A percentile compares a stretch with the other conserved stretches of the same genome.
Conservation (phyloP, 2,329 filamentous ascomycete genomes). For the Peltaster fructicola region DNA sequence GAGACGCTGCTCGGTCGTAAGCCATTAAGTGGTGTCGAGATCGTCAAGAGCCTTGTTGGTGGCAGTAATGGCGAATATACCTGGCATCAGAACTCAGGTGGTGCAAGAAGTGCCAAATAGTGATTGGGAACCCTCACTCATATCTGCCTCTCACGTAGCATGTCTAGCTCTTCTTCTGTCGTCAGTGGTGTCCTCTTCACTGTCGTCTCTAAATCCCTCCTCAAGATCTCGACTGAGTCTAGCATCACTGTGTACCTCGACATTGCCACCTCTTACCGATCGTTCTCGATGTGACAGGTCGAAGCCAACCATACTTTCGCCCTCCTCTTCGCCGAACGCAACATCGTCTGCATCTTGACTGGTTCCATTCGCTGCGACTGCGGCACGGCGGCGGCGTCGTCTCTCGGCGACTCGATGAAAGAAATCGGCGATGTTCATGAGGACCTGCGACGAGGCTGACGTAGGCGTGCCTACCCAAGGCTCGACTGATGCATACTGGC, state of each 20-base stretch:
- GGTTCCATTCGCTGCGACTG: constrained; percentile 14
- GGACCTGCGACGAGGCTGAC: constrained; percentile 12
- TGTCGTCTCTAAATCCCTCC: constrained; percentile 57
- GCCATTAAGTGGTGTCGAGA: constrained; percentile 10
- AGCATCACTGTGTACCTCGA: constrained; percentile 32
- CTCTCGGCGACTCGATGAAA: constrained; percentile 18
- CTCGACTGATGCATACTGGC: constrained; percentile 27
- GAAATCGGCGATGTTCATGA: constrained; percentile 19
- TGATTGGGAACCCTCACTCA: too few relatives aligned
- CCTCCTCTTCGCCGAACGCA: constrained; percentile 26
- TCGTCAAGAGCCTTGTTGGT: constrained; percentile 1
- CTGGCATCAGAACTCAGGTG: constrained; percentile 4
- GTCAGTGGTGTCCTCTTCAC: constrained; percentile 52
- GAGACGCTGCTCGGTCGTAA: constrained; percentile 10
- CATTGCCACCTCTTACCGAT: constrained; percentile 13
- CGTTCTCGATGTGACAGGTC: constrained; percentile 19
- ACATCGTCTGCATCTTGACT: constrained; percentile 17
- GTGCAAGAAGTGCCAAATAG: too few relatives aligned
- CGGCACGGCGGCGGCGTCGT: constrained; percentile 10
- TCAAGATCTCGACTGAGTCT: constrained; percentile 66
- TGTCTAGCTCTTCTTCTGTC: too few relatives aligned
- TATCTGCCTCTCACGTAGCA: too few relatives aligned
- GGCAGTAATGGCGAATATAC: constrained; percentile 1
- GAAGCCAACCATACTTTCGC: constrained; percentile 31
- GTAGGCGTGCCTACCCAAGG: constrained; percentile 14